phyloP scores from a whole-genome alignment of 202 grass and related monocot species.

The Carex sylvatica region DNA sequence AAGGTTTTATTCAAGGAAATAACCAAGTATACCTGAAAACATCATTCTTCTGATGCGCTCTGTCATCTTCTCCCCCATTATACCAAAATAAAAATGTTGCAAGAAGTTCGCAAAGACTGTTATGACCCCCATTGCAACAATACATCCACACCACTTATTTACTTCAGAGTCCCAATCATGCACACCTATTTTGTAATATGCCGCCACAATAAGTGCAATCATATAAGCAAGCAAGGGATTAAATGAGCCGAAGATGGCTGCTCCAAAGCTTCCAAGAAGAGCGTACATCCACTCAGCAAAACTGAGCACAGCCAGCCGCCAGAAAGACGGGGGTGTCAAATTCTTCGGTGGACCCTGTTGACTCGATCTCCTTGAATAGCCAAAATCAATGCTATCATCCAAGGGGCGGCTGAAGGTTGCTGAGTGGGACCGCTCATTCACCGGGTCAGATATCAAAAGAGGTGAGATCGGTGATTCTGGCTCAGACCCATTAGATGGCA shows the following conservation, averaged over 20 bases:
- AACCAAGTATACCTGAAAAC: slow-evolving; percentile 72
- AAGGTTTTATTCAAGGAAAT: slow-evolving; percentile 1
- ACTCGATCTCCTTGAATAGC: slow-evolving; percentile 17
- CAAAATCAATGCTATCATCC: slow-evolving; percentile 56
- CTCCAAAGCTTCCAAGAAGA: slow-evolving; percentile 80
- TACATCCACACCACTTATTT: slow-evolving; percentile 75
- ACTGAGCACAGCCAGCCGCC: slow-evolving; percentile 85
- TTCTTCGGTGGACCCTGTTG: slow-evolving; percentile 29
- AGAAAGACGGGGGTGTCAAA: slow-evolving; percentile 67
- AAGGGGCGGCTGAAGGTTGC: slow-evolving; percentile 88
- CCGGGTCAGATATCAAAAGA: slow-evolving; percentile 83
- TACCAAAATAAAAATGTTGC: slow-evolving; percentile 98
- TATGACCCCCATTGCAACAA: slow-evolving; percentile 86
- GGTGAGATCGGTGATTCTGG: slow-evolving; percentile 96
- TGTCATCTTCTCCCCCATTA: slow-evolving; percentile 99
- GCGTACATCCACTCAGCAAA: slow-evolving; percentile 89
- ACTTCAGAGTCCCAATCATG: slow-evolving; percentile 66
- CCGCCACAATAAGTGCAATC: slow-evolving; percentile 84
- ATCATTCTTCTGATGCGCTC: slow-evolving; percentile 99
- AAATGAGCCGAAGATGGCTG: slow-evolving; percentile 93
- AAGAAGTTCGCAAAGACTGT: slow-evolving; percentile 96
- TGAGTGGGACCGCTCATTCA: slow-evolving; percentile 92
- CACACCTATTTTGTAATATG: slow-evolving; percentile 75
- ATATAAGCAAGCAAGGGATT: slow-evolving; percentile 96
- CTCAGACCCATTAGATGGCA: slow-evolving; percentile 71